A percentile compares a stretch with the other conserved stretches of the same genome.
These are phyloP conservation scores for Sideroxylon spinosum DNA, from an alignment of 179 eudicot genomes.

Conservation along the genomic window DNA sequence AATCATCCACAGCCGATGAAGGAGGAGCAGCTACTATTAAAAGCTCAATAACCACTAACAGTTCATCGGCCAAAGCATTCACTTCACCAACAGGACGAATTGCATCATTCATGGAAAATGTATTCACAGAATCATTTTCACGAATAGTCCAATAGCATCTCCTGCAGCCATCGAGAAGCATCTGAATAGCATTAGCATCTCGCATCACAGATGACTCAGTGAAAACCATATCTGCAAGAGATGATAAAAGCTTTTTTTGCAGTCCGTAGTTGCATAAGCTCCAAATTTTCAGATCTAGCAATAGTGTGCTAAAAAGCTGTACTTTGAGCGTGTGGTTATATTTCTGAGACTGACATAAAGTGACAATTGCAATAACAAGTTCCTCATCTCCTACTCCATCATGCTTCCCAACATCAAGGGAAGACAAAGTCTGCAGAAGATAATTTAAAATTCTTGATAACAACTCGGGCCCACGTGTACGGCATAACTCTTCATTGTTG, in stretches of 20 bases:
- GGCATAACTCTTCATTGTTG: slow-evolving; percentile 79
- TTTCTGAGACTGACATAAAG: slow-evolving; percentile 87
- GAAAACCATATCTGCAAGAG: slow-evolving; percentile 97
- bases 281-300: slow-evolving; percentile 89
- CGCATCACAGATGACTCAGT: slow-evolving; percentile 93
- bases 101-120: slow-evolving; percentile 58
- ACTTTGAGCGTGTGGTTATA: slow-evolving; percentile 79
- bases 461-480: slow-evolving; percentile 82
- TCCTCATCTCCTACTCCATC: slow-evolving; percentile 87
- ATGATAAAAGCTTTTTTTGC: slow-evolving; percentile 92
- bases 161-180: slow-evolving; percentile 98
- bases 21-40: slow-evolving; percentile 83
- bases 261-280: slow-evolving; percentile 92
- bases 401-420: slow-evolving; percentile 53
- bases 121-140: slow-evolving; percentile 77
- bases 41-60: slow-evolving; percentile 84
- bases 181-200: slow-evolving; percentile 96
- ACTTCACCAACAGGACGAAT: slow-evolving; percentile 89
- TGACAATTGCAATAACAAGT: slow-evolving; percentile 90
- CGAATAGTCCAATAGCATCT: slow-evolving; percentile 86
- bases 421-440: slow-evolving; percentile 70
- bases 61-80: slow-evolving; percentile 95
- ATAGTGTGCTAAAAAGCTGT: slow-evolving; percentile 86
- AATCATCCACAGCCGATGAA: slow-evolving; percentile 72
- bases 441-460: slow-evolving; percentile 76